Percentiles rank a stretch among this genome's conserved stretches.
These are phyloP conservation scores for Chrysosporium keratinophilum DNA, from an alignment of 2,329 filamentous ascomycete genomes.

Conservation along the genomic window DNA sequence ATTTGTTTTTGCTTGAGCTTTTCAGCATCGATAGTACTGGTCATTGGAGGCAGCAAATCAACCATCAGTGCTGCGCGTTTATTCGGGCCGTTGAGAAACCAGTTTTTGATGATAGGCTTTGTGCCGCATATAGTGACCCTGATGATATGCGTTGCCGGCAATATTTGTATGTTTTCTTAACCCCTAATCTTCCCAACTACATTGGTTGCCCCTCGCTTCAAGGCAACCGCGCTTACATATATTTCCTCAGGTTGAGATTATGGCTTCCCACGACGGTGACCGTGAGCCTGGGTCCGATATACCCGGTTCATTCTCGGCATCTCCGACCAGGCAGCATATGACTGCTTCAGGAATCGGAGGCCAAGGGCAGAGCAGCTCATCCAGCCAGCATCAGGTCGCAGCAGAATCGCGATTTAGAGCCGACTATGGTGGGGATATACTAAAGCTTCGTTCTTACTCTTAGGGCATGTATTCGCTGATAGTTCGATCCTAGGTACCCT, in stretches of 20 bases:
- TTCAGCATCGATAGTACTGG: not conserved
- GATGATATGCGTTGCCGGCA: conserved; percentile 9
- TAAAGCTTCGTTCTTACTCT: not conserved
- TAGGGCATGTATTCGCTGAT: conserved; percentile 7
- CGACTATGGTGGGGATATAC: conserved; percentile 9
- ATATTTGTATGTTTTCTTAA: not conserved
- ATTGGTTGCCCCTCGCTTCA: not conserved
- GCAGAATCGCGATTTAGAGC: not conserved
- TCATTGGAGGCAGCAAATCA: not conserved
- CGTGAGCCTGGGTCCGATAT: conserved; percentile 6
- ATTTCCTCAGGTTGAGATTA: not conserved
- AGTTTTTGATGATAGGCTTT: not conserved
- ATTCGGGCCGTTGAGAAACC: not conserved
- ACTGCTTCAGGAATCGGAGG: conserved; percentile 5
- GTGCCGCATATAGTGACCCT: not conserved
- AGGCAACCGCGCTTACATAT: not conserved
- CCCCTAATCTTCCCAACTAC: not conserved
- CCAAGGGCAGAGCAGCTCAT: conserved; percentile 4
- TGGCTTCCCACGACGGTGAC: conserved; percentile 12
- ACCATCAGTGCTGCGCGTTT: not conserved
- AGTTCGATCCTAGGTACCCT: conserved; percentile 5
- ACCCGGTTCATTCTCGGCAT: conserved; percentile 4
- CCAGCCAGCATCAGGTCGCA: not conserved
- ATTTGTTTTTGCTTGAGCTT: not conserved
- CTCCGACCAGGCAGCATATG: conserved; percentile 9